phyloP scores from a whole-genome alignment of 306 rosid species.

The Geum urbanum region DNA sequence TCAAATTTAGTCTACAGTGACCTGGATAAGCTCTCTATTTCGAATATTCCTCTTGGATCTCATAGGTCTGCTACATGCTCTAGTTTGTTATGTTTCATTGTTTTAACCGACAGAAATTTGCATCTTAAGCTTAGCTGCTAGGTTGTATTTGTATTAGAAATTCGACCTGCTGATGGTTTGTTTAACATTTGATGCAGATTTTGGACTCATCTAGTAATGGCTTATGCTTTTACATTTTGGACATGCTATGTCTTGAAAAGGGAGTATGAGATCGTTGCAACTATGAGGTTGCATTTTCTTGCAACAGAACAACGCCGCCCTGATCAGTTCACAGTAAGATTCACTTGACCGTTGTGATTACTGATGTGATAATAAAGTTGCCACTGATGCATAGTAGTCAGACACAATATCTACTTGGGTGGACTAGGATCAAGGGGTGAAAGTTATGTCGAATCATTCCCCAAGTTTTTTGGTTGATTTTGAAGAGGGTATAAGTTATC shows the following conservation, averaged over 20 bases:
- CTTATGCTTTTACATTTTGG: conserved; percentile 92
- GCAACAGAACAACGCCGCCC: conserved; percentile 81
- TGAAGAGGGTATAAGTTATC: not conserved
- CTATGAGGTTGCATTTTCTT: conserved; percentile 85
- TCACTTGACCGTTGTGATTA: conserved; percentile 9
- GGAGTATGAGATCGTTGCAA: conserved; percentile 76
- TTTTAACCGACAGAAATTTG: not conserved
- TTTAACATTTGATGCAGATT: conserved; percentile 52
- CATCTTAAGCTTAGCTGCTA: not conserved
- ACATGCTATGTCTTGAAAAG: conserved; percentile 73
- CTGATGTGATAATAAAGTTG: not conserved
- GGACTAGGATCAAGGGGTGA: conserved; percentile 3
- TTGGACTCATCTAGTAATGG: conserved; percentile 97
- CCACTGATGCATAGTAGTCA: conserved; percentile 7
- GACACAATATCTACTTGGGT: not conserved
- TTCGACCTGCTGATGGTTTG: not conserved
- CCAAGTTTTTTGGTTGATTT: not conserved
- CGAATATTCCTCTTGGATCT: conserved; percentile 83
- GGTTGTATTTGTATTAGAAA: not conserved
- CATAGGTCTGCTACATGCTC: conserved; percentile 44
- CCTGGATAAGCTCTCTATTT: conserved; percentile 89
- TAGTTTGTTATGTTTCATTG: not conserved
- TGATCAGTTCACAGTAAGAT: conserved; percentile 88
- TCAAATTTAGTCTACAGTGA: conserved; percentile 58
- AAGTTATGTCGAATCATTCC: not conserved